Percentiles rank a stretch among this genome's conserved stretches.
These are phyloP conservation scores for Scheffersomyces cryptocercus DNA, from an alignment of 1,139 yeast genomes.

Conservation along the genomic window DNA sequence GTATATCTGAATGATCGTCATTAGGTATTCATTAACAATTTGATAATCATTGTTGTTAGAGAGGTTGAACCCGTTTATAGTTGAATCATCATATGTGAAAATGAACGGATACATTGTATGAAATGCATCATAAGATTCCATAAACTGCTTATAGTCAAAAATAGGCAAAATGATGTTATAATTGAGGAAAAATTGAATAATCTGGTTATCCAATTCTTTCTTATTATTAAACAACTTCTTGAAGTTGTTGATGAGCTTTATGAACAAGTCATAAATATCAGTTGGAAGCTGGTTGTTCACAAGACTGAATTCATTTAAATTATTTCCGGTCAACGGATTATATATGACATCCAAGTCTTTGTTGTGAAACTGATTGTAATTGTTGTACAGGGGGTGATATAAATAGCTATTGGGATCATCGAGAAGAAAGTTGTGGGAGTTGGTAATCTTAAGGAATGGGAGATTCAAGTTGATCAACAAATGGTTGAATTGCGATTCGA, in stretches of 20 bases:
- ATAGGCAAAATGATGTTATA: slow-evolving; percentile 61
- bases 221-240: slow-evolving; percentile 41
- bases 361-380: slow-evolving; percentile 41
- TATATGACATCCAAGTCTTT: slow-evolving; percentile 43
- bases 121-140: slow-evolving; percentile 57
- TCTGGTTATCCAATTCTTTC: slow-evolving; percentile 52
- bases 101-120: slow-evolving; percentile 58
- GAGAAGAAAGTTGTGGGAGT: slow-evolving; percentile 45
- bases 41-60: slow-evolving; percentile 49
- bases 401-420: slow-evolving; percentile 48
- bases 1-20: slow-evolving; percentile 49
- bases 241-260: slow-evolving; percentile 47
- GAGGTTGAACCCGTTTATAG: slow-evolving; percentile 52
- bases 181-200: slow-evolving; percentile 53
- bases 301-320: slow-evolving; percentile 3
- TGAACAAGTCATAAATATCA: slow-evolving; percentile 47
- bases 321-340: slow-evolving; percentile 41
- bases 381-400: slow-evolving; percentile 44
- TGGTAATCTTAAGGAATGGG: slow-evolving; percentile 49
- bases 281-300: slow-evolving; percentile 30
- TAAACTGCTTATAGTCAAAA: slow-evolving; percentile 58
- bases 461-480: slow-evolving; percentile 45
- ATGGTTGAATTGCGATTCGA: slow-evolving; percentile 51
- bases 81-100: slow-evolving; percentile 51
- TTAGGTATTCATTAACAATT: slow-evolving; percentile 51